Evolutionary conservation across 2,329 filamentous ascomycete genomes (phyloP), one percentile per base, ranked within the genome.

Genomic region (Fusarium xylarioides): DNA sequence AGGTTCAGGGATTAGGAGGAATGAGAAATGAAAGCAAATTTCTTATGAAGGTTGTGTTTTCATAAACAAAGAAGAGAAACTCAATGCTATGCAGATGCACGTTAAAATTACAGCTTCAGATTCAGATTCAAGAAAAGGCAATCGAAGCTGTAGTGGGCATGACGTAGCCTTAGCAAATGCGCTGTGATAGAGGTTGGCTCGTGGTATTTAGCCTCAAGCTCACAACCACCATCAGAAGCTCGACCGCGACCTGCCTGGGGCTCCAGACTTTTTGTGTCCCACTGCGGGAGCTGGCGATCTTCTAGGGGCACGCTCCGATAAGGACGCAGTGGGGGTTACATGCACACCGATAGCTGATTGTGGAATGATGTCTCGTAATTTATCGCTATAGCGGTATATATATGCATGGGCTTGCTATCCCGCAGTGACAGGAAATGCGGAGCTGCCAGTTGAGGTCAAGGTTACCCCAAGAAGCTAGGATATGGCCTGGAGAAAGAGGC

Each of bases 331-430:
- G 30, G 59, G 71, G 71, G 61, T 75, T 75, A 76, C 34, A 38
- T 76, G 64, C 76, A 77, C 73, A 78, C 76, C 76, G 76, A 67
- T 64, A 68, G 55, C 74, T 54, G 28, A 68, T 68, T 68, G 37
- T 64, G 68, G 53, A 50, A 61, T 66, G 61, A 56, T 53, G 53
- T 43, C 21, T 35, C 28, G 19, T 26, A 32, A 34, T 35, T 30
- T 62, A 63, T 52, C 30, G 30, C 14, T 37, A 44, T 70, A 77
- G 37, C 67, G 52, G 38, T 63, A 61, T 19, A 23, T 60, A 30
- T 50, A 60, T 62, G 53, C 38, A 40, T 30, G 26, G 50, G 42
- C 53, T 65, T 52, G 53, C 34, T 53, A 64, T 54, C 50, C 67
- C 72, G 64, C 58, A 57, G 67, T 69, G 66, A 55, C 34, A 56